Percentiles rank a stretch among this genome's conserved stretches.
phyloP scores from a whole-genome alignment of 768 basidiomycete genomes.

The Macrolepiota fuliginosa region DNA sequence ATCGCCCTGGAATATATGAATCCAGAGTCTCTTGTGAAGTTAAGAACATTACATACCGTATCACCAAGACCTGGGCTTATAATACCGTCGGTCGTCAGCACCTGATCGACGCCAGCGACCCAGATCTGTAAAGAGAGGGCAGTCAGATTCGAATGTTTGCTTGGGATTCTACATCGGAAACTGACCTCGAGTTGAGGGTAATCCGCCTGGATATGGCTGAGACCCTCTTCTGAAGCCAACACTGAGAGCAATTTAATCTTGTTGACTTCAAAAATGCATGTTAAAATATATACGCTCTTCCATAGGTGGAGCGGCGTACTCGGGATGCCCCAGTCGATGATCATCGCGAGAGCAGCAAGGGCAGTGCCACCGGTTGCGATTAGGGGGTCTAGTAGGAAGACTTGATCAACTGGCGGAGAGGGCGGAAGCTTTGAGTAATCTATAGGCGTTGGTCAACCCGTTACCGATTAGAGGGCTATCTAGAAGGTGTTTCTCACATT shows the following conservation, averaged over 20 bases:
- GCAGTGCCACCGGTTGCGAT: conserved; percentile 96
- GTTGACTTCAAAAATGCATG: conserved; percentile 35
- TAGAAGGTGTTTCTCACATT: conserved; percentile 52
- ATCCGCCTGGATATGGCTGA: conserved; percentile 58
- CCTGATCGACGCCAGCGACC: conserved; percentile 78
- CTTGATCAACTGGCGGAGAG: conserved; percentile 70
- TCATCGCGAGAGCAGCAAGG: conserved; percentile 82
- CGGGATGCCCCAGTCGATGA: conserved; percentile 79
- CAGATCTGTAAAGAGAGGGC: conserved; percentile 57
- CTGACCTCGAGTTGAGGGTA: conserved; percentile 83
- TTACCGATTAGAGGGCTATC: no score
- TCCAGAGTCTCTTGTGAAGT: not conserved
- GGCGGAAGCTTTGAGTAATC: conserved; percentile 91
- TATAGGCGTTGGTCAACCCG: conserved; percentile 23
- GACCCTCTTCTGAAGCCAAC: conserved; percentile 74
- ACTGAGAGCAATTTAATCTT: conserved; percentile 83
- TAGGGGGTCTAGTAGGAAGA: conserved; percentile 89
- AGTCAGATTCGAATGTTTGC: not conserved
- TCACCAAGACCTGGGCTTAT: conserved; percentile 93
- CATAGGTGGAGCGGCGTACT: conserved; percentile 34
- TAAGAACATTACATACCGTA: conserved; percentile 53
- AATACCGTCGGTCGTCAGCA: conserved; percentile 71
- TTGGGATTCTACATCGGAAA: not conserved
- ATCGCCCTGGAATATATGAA: conserved; percentile 61
- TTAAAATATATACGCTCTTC: not conserved